A percentile compares a stretch with the other conserved stretches of the same genome.
Evolutionary conservation across 805 yeast species (phyloP).

Genomic region (Kregervanrija fluxuum): DNA sequence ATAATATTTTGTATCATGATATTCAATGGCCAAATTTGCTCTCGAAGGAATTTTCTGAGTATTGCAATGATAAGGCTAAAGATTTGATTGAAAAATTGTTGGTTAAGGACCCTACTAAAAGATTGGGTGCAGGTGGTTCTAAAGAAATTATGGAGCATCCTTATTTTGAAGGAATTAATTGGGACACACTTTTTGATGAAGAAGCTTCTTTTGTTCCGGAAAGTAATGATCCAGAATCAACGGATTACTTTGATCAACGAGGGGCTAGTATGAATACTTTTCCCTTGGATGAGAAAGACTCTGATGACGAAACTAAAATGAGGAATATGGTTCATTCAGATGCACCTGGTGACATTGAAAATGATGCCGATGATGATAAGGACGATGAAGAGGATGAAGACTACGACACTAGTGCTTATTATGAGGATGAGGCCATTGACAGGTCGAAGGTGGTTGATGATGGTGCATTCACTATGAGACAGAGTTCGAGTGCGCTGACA

Average conservation of each 20-base stretch:
- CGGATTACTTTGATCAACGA: slow-evolving; percentile 85
- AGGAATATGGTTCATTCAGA: background rate
- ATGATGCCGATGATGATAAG: slow-evolving; percentile 18
- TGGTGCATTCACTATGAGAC: slow-evolving; percentile 1
- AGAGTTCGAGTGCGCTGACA: background rate
- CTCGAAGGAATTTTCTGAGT: slow-evolving; percentile 42
- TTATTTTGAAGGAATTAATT: slow-evolving; percentile 63
- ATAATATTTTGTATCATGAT: slow-evolving; percentile 63
- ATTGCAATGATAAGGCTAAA: slow-evolving; percentile 60
- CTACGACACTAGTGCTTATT: slow-evolving; percentile 23
- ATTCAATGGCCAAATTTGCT: slow-evolving; percentile 80
- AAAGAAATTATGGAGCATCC: slow-evolving; percentile 74
- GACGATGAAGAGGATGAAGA: slow-evolving; percentile 18
- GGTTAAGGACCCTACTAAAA: slow-evolving; percentile 49
- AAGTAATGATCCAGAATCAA: slow-evolving; percentile 72
- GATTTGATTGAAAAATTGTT: slow-evolving; percentile 65
- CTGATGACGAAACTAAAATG: slow-evolving; percentile 5
- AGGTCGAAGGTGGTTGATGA: slow-evolving; percentile 8
- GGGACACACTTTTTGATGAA: slow-evolving; percentile 65
- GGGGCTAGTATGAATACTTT: slow-evolving; percentile 75
- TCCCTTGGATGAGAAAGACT: slow-evolving; percentile 35
- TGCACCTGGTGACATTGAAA: background rate
- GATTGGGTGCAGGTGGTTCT: slow-evolving; percentile 78
- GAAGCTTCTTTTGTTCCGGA: slow-evolving; percentile 81
- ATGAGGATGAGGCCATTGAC: slow-evolving; percentile 12